Conservation (phyloP, 352 stramenopile species). For the Pythium periplocum region DNA sequence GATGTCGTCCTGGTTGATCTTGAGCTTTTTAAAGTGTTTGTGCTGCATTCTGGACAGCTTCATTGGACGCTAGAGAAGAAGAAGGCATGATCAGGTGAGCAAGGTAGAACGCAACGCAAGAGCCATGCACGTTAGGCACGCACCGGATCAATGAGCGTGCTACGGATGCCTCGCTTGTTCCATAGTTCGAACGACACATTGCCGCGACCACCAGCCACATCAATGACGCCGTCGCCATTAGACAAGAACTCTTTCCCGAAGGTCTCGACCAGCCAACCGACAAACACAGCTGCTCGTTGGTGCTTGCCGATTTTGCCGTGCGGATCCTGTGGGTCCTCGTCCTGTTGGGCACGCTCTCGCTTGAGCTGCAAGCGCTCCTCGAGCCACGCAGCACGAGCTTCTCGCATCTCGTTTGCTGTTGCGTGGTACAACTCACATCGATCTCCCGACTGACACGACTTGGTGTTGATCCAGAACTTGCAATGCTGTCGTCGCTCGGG, state of each 20-base stretch:
- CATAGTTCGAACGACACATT: slow-evolving; percentile 83
- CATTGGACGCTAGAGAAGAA: slow-evolving; percentile 40
- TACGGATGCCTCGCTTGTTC: slow-evolving; percentile 68
- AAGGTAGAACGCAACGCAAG: neutral
- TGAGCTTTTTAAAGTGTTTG: slow-evolving; percentile 65
- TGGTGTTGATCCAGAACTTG: slow-evolving; percentile 86
- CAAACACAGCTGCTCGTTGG: slow-evolving; percentile 64
- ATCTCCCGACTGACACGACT: slow-evolving; percentile 57
- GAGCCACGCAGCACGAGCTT: slow-evolving; percentile 51
- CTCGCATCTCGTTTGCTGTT: slow-evolving; percentile 36
- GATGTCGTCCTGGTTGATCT: slow-evolving; percentile 28
- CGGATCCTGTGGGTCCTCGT: slow-evolving; percentile 57
- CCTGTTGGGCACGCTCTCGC: slow-evolving; percentile 41
- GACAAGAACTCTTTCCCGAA: slow-evolving; percentile 51
- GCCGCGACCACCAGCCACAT: slow-evolving; percentile 76
- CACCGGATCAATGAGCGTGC: slow-evolving; percentile 80
- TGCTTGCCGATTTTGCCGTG: slow-evolving; percentile 71
- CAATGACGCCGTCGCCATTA: slow-evolving; percentile 55
- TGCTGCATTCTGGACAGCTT: slow-evolving; percentile 68
- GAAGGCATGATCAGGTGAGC: neutral
- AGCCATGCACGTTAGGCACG: slow-evolving; percentile 2
- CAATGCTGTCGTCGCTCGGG: slow-evolving; percentile 24
- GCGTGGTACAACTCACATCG: slow-evolving; percentile 66
- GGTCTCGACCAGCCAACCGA: slow-evolving; percentile 67
- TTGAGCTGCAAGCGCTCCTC: slow-evolving; percentile 56